Percentiles rank a stretch among this genome's conserved stretches.
Conservation (phyloP, 257 asterid species). For the Solanum lycopersicoides region DNA sequence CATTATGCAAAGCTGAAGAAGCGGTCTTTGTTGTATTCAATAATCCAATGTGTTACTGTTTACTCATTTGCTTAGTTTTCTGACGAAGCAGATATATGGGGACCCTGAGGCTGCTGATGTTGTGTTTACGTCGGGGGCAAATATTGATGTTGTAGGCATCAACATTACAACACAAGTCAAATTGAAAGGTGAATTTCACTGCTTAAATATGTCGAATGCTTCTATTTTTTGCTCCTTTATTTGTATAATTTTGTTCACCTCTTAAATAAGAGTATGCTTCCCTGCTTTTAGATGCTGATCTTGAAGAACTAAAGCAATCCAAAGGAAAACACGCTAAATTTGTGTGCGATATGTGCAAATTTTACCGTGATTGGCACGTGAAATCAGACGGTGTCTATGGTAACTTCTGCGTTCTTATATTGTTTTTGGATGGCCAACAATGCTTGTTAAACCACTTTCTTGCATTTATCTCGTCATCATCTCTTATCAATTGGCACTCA, state of each 20-base stretch:
- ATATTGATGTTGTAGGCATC: conserved; percentile 73
- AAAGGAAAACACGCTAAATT: conserved; percentile 65
- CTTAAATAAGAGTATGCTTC: not conserved
- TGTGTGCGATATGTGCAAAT: conserved; percentile 69
- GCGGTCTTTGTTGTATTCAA: not conserved
- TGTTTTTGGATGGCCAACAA: not conserved
- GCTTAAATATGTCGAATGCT: not conserved
- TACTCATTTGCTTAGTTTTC: not conserved
- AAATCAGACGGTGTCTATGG: conserved; percentile 92
- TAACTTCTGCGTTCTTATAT: conserved; percentile 5
- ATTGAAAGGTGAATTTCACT: conserved; percentile 50
- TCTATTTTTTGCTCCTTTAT: not conserved
- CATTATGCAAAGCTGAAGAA: not conserved
- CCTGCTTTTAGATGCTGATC: conserved; percentile 48
- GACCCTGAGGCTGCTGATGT: conserved; percentile 99
- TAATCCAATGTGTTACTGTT: not conserved
- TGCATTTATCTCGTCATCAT: not conserved
- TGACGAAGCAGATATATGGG: conserved; percentile 55
- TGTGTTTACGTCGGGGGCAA: conserved; percentile 89
- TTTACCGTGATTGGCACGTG: conserved; percentile 96
- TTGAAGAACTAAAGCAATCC: conserved; percentile 61
- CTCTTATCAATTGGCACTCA: not conserved
- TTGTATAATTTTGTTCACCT: not conserved
- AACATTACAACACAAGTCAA: conserved; percentile 89
- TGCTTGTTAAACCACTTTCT: not conserved